Evolutionary conservation across 73 alveolate species (phyloP).

Genomic region (Paramecium primaurelia): DNA sequence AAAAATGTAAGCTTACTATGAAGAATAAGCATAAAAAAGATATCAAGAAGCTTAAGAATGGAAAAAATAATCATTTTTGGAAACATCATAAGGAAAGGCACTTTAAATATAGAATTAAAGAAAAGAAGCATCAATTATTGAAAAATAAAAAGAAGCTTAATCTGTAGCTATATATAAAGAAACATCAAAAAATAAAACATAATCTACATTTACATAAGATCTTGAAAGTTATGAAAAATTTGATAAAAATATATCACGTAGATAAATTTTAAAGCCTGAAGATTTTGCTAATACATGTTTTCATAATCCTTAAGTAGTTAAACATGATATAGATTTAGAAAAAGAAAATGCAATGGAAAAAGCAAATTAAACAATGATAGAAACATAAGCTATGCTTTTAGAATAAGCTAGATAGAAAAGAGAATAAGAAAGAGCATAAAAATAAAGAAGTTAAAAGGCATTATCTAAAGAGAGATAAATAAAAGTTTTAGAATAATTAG

Average conservation of each 20-base stretch:
- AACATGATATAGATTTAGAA: not conserved
- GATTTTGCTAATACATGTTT: constrained; percentile 46
- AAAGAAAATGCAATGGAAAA: constrained; percentile 47
- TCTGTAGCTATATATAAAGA: not conserved
- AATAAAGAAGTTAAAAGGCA: constrained; percentile 23
- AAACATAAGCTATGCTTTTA: not conserved
- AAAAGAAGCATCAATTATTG: not conserved
- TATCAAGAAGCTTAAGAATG: constrained; percentile 24
- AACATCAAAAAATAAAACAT: not conserved
- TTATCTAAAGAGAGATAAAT: not conserved
- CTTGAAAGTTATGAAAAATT: constrained; percentile 36
- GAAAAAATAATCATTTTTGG: constrained; percentile 9
- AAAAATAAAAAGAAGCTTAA: not conserved
- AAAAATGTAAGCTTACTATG: not conserved
- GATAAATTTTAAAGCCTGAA: constrained; percentile 35
- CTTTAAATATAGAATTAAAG: not conserved
- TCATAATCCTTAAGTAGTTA: constrained; percentile 33
- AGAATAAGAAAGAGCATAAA: constrained; percentile 4
- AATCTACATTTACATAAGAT: not conserved
- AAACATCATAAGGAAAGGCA: not conserved
- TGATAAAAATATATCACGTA: constrained; percentile 14
- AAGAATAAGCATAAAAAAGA: not conserved
- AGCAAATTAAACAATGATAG: constrained; percentile 19
- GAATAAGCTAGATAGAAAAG: not conserved
- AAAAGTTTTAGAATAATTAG: constrained; percentile 32